These are phyloP conservation scores for Takakia lepidozioides DNA, from an alignment of 225 moss, liverwort and hornwort genomes.

Conservation along the genomic window DNA sequence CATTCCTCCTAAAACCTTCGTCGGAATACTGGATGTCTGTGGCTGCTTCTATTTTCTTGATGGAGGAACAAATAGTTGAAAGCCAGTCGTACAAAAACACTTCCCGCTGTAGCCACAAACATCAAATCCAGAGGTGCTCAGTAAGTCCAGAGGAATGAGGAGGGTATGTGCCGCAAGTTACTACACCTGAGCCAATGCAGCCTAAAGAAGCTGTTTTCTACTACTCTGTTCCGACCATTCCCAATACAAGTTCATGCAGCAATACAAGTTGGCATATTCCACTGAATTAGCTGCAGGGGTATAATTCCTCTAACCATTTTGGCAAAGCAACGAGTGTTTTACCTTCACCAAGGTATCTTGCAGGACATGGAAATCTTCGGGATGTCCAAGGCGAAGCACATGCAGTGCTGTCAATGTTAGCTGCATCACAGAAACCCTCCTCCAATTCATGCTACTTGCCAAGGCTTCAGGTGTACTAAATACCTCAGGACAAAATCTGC, in stretches of 20 bases:
- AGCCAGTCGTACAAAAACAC: constrained; percentile 44
- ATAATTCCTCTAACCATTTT: neutral
- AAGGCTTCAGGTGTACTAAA: too few relatives aligned
- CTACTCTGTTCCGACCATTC: too few relatives aligned
- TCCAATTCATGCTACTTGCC: too few relatives aligned
- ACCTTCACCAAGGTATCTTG: constrained; percentile 41
- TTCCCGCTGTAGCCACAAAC: constrained; percentile 23
- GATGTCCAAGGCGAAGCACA: constrained; percentile 37
- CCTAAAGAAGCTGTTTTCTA: too few relatives aligned
- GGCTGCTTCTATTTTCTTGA: constrained; percentile 4
- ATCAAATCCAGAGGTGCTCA: neutral
- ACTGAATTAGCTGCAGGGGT: neutral
- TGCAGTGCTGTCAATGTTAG: constrained; percentile 39
- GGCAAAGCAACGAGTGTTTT: constrained; percentile 2
- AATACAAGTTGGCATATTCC: neutral
- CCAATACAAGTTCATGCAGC: too few relatives aligned
- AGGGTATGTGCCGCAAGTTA: too few relatives aligned
- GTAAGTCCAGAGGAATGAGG: too few relatives aligned
- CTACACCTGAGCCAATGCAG: too few relatives aligned
- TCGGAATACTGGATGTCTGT: constrained; percentile 7
- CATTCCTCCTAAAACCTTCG: constrained; percentile 28
- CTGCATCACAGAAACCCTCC: too few relatives aligned
- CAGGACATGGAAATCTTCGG: constrained; percentile 37
- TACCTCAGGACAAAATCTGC: too few relatives aligned
- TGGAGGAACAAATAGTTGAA: constrained; percentile 24